These are phyloP conservation scores for Ceratocystis diversiconidia DNA, from an alignment of 2,329 filamentous ascomycete genomes.

Conservation along the genomic window DNA sequence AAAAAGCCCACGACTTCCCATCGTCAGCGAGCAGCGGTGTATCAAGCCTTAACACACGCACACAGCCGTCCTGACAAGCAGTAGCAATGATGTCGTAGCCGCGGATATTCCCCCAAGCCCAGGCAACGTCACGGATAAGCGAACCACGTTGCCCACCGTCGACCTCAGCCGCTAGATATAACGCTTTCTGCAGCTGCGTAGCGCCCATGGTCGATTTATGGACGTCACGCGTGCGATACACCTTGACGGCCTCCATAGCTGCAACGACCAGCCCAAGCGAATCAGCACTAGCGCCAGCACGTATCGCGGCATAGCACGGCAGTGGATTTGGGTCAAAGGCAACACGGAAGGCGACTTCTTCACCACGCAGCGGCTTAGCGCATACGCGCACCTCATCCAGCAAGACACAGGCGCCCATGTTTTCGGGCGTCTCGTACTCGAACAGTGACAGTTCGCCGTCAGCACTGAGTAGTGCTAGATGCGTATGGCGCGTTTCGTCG, in stretches of 20 bases:
- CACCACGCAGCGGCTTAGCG: constrained; percentile 56
- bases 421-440: constrained; percentile 75
- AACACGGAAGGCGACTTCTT: constrained; percentile 76
- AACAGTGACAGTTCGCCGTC: constrained; percentile 68
- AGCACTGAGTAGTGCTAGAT: constrained; percentile 69
- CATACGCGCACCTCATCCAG: constrained; percentile 27
- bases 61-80: constrained; percentile 79
- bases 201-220: constrained; percentile 35
- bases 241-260: constrained; percentile 65
- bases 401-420: constrained; percentile 64
- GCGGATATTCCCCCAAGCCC: constrained; percentile 81
- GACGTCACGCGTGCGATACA: constrained; percentile 63
- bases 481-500: constrained; percentile 65
- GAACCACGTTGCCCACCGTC: constrained; percentile 42
- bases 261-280: constrained; percentile 72
- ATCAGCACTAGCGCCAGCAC: constrained; percentile 68
- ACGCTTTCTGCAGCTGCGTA: constrained; percentile 51
- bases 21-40: constrained; percentile 37
- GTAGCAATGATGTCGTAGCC: constrained; percentile 86
- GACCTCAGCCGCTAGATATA: constrained; percentile 70
- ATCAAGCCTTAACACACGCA: constrained; percentile 74
- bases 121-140: constrained; percentile 75
- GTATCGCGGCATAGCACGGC: constrained; percentile 60
- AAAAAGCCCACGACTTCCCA: constrained; percentile 36
- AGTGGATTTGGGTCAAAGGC: constrained; percentile 80